Conservation (phyloP, 2,329 filamentous ascomycete genomes). For the Amphichorda felina region DNA sequence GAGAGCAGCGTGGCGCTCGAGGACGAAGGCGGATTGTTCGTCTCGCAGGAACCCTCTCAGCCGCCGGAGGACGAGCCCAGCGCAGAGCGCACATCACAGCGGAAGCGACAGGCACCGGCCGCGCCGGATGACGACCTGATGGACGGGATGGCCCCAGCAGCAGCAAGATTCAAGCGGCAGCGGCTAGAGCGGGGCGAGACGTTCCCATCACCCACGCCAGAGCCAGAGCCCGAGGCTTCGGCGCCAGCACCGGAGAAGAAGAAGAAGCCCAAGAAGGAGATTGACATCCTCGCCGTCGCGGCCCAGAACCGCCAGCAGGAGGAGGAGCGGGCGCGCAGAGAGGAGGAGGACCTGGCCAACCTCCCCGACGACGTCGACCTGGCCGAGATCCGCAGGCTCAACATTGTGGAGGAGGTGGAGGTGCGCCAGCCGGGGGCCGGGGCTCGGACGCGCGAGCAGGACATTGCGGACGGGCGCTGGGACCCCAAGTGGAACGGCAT, state of each 20-base stretch:
- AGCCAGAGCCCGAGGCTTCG: slow-evolving; percentile 11
- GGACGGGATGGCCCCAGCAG: slow-evolving; percentile 63
- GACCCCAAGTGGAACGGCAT: slow-evolving; percentile 85
- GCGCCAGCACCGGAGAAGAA: slow-evolving; percentile 14
- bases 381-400: slow-evolving; percentile 58
- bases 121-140: slow-evolving; percentile 44
- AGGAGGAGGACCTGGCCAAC: slow-evolving; percentile 39
- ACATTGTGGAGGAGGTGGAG: slow-evolving; percentile 67
- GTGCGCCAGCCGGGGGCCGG: slow-evolving; percentile 20
- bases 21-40: slow-evolving; percentile 40
- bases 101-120: slow-evolving; percentile 34
- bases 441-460: slow-evolving; percentile 28
- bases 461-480: slow-evolving; percentile 53
- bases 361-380: slow-evolving; percentile 56
- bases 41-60: slow-evolving; percentile 33
- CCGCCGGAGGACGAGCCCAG: slow-evolving; percentile 11
- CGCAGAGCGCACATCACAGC: slow-evolving; percentile 14
- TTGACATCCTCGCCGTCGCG: slow-evolving; percentile 58
- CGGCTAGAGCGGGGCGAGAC: slow-evolving; percentile 49
- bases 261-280: slow-evolving; percentile 44
- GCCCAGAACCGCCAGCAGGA: slow-evolving; percentile 50
- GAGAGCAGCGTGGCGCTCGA: slow-evolving; percentile 7
- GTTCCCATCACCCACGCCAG: slow-evolving; percentile 18
- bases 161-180: slow-evolving; percentile 68
- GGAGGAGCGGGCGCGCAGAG: slow-evolving; percentile 46